phyloP scores from a whole-genome alignment of 495 filamentous ascomycete genomes.

The Penicillium atrosanguineum region DNA sequence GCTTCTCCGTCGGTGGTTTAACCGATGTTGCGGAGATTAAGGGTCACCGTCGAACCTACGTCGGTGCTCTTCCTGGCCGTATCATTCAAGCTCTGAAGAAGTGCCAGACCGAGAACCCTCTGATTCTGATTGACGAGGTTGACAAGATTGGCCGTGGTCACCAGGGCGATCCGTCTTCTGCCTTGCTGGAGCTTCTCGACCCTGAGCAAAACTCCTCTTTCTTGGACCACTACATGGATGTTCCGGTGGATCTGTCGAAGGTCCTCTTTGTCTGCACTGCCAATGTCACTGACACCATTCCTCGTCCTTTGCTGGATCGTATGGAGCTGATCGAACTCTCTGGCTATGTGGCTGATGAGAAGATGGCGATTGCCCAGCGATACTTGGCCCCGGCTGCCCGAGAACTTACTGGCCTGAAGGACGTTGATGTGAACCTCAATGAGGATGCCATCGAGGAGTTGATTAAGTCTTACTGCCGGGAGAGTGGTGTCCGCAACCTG shows the following conservation, averaged over 20 bases:
- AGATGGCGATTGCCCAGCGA: slow-evolving; percentile 95
- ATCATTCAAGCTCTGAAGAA: slow-evolving; percentile 99
- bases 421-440: slow-evolving; percentile 80
- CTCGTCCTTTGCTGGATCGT: slow-evolving; percentile 86
- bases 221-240: slow-evolving; percentile 98
- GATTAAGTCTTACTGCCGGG: slow-evolving; percentile 97
- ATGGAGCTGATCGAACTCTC: slow-evolving; percentile 99
- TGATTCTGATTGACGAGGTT: slow-evolving; percentile 95
- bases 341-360: slow-evolving; percentile 96
- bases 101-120: slow-evolving; percentile 96
- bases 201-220: slow-evolving; percentile 98
- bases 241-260: slow-evolving; percentile 95
- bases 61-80: slow-evolving; percentile 91
- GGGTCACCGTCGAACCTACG: slow-evolving; percentile 94
- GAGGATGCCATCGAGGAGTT: slow-evolving; percentile 89
- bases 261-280: slow-evolving; percentile 99
- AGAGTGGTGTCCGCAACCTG: slow-evolving; percentile 93
- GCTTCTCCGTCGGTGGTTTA: slow-evolving; percentile 95
- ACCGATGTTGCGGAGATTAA: slow-evolving; percentile 99
- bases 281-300: slow-evolving; percentile 98
- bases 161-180: slow-evolving; percentile 94
- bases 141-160: slow-evolving; percentile 97
- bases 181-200: slow-evolving; percentile 90
- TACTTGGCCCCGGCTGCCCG: slow-evolving; percentile 91
- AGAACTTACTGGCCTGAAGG: slow-evolving; percentile 85